phyloP scores from a whole-genome alignment of 306 rosid genomes.

The Quercus wislizeni region DNA sequence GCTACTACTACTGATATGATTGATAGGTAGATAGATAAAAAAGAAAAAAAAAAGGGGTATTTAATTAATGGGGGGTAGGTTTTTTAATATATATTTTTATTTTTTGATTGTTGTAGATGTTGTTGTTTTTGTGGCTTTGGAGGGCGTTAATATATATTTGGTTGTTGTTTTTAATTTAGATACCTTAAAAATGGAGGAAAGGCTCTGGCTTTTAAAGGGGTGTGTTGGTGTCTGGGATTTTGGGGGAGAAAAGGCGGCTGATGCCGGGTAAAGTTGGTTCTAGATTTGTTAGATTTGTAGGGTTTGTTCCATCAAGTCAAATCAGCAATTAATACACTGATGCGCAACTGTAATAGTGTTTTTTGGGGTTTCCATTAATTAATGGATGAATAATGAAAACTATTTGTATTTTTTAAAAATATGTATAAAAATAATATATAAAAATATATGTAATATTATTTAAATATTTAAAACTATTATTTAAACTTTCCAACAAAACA shows the following conservation, averaged over 20 bases:
- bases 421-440: too few species aligned
- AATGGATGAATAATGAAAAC: neutral
- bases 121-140: neutral
- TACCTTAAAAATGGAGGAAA: constrained; percentile 14
- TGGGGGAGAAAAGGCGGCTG: constrained; percentile 56
- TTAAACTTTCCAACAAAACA: too few species aligned
- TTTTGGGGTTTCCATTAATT: constrained; percentile 36
- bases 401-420: too few species aligned
- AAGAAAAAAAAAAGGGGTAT: too few species aligned
- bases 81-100: neutral
- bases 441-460: too few species aligned
- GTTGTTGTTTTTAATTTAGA: neutral
- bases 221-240: constrained; percentile 3
- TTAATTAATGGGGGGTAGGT: neutral
- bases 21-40: neutral
- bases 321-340: constrained; percentile 17
- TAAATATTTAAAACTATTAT: too few species aligned
- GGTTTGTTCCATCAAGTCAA: constrained; percentile 36
- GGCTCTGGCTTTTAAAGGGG: neutral
- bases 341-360: constrained; percentile 35
- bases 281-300: neutral
- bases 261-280: neutral
- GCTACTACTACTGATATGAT: constrained; percentile 40
- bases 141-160: too few species aligned
- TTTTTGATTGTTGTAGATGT: too few species aligned